Evolutionary conservation across 495 filamentous ascomycete genomes (phyloP).

Genomic region (Talaromyces nanjingensis): DNA sequence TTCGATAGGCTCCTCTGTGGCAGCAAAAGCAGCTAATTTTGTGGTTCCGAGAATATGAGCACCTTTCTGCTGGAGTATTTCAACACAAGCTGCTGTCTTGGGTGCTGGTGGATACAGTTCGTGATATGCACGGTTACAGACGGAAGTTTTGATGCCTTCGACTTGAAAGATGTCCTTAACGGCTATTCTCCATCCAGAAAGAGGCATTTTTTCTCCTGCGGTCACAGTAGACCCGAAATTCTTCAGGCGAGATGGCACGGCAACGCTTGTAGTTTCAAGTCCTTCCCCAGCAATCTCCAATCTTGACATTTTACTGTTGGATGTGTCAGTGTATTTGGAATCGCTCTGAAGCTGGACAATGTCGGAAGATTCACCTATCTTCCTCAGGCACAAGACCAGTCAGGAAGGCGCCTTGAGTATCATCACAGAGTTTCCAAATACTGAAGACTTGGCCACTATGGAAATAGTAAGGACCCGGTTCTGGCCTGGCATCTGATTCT

Average conservation of each 20-base stretch:
- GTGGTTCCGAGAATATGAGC: background rate
- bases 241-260: background rate
- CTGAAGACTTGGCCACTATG: background rate
- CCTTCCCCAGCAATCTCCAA: background rate
- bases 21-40: background rate
- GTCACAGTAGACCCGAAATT: background rate
- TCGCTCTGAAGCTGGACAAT: background rate
- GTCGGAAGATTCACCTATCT: background rate
- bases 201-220: background rate
- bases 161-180: background rate
- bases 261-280: background rate
- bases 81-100: background rate
- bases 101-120: background rate
- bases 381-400: background rate
- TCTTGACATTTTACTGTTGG: background rate
- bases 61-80: background rate
- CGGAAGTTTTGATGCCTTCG: background rate
- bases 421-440: background rate
- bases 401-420: background rate
- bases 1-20: constrained; percentile 5
- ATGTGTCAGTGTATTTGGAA: background rate
- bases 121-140: background rate
- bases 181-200: background rate
- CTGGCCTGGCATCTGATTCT: background rate
- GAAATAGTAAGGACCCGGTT: background rate